Base-by-base conservation (phyloP, 1,284 basidiomycete species). In the Ceratobasidium sp. region DNA sequence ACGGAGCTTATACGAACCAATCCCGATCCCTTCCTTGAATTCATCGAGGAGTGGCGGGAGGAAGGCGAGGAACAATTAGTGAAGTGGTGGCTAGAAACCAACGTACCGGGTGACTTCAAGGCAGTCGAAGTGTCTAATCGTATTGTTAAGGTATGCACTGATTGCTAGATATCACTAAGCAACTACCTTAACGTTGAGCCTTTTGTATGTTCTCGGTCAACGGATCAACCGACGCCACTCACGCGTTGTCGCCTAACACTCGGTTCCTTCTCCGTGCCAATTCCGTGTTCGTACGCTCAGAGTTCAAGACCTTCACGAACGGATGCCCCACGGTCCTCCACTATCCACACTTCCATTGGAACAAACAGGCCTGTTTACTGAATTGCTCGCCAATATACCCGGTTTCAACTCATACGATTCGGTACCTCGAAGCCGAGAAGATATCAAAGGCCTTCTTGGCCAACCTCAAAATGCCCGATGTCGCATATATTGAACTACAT, bases 261-360 rank as follows among this genome's bases (percentile, higher is more conserved):
- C 37, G 63, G 15, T 47, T 65, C 23, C 42, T 65, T 7, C 63
- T 65, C 20, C 63, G 63, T 23, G 63, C 63, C 26, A 42, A 65
- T 28, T 47, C 63, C 5, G 37, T 65, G 23, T 65, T 65, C 26
- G 23, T 2, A 26, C 23, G 28, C 2, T 5, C 17, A 8, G 26
- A 54, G n/a, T 26, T 26, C 20, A 3, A 26, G 53, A 11, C 8
- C 23, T 17, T 15, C 53, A 28, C 39, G n/a, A n/a, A 10, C 20
- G 11, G 49, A 51, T n/a, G 17, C 13, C 2, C 7, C 26, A 5
- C 7, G 8, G 7, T 10, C 6, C 26, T 26, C 7, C 53, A 54
- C 53, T 54, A 54, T 51, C 49, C 49, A 8, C 49, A 20, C 49
- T 20, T 51, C 5, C 5, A 5, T 13, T n/a, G 49, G 23, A 5